Conservation (phyloP, 2,329 filamentous ascomycete species). For the Grosmannia penicillata region DNA sequence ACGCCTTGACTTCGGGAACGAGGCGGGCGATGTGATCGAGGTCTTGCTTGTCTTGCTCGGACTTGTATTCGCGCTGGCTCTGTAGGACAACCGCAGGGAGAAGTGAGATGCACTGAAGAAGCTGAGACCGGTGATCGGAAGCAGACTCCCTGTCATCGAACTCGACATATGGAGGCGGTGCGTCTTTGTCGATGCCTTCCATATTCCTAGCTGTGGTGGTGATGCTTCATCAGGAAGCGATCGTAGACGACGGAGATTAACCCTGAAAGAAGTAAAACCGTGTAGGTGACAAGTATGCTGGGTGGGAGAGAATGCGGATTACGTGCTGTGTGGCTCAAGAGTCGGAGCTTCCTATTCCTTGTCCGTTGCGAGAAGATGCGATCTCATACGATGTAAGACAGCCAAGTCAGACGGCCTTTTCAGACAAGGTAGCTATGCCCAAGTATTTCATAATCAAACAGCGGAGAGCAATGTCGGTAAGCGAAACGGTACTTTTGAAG, state of each 20-base stretch:
- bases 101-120: conserved; percentile 18
- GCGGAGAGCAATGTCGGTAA: too few species aligned
- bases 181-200: background rate
- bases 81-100: conserved; percentile 23
- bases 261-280: background rate
- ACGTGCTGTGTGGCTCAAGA: too few species aligned
- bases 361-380: too few species aligned
- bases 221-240: background rate
- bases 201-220: background rate
- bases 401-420: too few species aligned
- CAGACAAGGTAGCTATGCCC: too few species aligned
- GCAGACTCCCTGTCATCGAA: background rate
- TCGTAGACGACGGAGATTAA: too few species aligned
- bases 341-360: too few species aligned
- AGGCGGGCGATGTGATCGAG: conserved; percentile 23
- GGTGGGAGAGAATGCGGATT: too few species aligned
- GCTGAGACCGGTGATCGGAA: conserved; percentile 4
- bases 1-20: conserved; percentile 24
- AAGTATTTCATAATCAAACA: too few species aligned
- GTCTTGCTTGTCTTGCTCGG: conserved; percentile 22
- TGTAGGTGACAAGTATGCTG: too few species aligned
- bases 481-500: too few species aligned
- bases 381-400: too few species aligned
- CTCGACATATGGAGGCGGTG: conserved; percentile 2
- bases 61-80: conserved; percentile 18